These are phyloP conservation scores for Metschnikowia corniflorae DNA, from an alignment of 805 yeast genomes.

Conservation along the genomic window DNA sequence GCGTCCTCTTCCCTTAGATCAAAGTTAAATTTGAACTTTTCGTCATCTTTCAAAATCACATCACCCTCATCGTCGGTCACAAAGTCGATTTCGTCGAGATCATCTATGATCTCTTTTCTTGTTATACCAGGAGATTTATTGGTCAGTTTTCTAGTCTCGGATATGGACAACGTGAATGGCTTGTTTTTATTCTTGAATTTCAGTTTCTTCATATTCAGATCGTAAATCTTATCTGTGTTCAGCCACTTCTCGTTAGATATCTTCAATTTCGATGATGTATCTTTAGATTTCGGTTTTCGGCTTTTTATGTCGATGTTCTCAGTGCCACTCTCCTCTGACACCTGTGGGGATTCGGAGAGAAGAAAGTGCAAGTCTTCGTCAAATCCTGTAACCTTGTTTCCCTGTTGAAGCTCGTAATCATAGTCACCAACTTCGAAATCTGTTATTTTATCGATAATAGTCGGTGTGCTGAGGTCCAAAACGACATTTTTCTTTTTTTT, in stretches of 20 bases:
- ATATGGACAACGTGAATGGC: no score
- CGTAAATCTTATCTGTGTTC: no score
- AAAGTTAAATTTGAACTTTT: no score
- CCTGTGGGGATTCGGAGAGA: conserved; percentile 14
- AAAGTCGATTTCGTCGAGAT: conserved; percentile 25
- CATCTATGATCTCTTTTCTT: conserved; percentile 26
- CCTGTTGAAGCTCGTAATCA: conserved; percentile 17
- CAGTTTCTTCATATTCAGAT: no score
- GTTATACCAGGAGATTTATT: conserved; percentile 10
- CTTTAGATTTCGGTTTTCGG: neutral
- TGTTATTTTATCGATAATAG: neutral
- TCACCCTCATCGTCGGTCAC: conserved; percentile 28
- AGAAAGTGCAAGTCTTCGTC: conserved; percentile 31
- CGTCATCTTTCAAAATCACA: no score
- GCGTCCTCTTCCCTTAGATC: no score
- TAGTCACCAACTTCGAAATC: conserved; percentile 17
- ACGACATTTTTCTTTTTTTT: conserved; percentile 4
- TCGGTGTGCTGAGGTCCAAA: conserved; percentile 6
- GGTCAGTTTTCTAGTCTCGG: neutral
- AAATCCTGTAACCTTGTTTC: conserved; percentile 17
- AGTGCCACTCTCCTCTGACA: neutral
- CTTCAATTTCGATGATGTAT: no score
- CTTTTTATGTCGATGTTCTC: no score
- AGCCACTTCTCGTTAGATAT: no score
- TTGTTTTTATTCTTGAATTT: no score